phyloP scores from a whole-genome alignment of 1,284 basidiomycete species.

The Leucoagaricus sp. region DNA sequence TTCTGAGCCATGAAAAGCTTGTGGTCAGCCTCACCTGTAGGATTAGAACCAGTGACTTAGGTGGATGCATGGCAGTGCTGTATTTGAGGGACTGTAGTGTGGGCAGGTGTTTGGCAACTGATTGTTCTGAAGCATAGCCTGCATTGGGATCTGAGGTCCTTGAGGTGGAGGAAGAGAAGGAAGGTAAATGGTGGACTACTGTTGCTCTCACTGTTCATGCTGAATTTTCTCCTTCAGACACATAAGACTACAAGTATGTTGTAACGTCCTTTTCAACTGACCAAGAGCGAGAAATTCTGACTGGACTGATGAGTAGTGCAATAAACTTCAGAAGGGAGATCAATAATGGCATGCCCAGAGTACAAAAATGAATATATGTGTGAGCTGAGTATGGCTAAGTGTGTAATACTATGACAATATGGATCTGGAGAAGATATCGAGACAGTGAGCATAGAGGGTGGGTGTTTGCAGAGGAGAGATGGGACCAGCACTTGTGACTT shows the following conservation, averaged over 20 bases:
- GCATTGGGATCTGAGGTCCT: conserved; percentile 28
- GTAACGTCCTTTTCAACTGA: too few relatives aligned
- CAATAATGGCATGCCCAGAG: too few relatives aligned
- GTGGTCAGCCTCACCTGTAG: conserved; percentile 50
- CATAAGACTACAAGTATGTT: conserved; percentile 41
- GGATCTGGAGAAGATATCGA: too few relatives aligned
- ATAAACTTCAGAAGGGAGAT: too few relatives aligned
- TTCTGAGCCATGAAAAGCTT: conserved; percentile 69
- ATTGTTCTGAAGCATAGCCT: conserved; percentile 34
- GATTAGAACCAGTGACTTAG: conserved; percentile 28
- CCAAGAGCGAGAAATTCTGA: too few relatives aligned
- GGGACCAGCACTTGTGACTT: too few relatives aligned
- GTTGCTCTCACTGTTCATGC: conserved; percentile 38
- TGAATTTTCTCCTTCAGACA: conserved; percentile 36
- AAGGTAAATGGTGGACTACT: conserved; percentile 28
- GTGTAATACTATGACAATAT: too few relatives aligned
- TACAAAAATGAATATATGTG: too few relatives aligned
- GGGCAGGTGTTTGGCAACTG: conserved; percentile 18
- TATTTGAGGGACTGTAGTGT: conserved; percentile 23
- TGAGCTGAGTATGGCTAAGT: too few relatives aligned
- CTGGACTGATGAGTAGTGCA: too few relatives aligned
- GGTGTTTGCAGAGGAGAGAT: too few relatives aligned
- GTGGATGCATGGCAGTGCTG: conserved; percentile 22
- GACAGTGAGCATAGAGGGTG: too few relatives aligned
- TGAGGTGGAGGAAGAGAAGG: conserved; percentile 26